Evolutionary conservation across 345 rosid species (phyloP).

Genomic region (Rhodamnia argentea): DNA sequence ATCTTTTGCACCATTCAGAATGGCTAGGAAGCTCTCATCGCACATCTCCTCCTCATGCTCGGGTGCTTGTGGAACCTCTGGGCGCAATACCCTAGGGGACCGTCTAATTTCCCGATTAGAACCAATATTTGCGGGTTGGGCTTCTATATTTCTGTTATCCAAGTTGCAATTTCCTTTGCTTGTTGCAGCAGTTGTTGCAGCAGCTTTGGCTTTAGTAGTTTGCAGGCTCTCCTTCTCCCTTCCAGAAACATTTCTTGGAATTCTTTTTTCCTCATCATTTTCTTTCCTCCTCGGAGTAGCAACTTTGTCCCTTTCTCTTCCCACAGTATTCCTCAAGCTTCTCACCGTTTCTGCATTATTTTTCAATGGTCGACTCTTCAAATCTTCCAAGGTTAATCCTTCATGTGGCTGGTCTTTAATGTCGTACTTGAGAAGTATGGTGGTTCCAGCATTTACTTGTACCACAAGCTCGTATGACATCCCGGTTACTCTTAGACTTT

Average conservation of each 20-base stretch:
- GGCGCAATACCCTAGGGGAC: neutral
- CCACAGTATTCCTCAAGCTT: neutral
- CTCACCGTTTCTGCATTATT: neutral
- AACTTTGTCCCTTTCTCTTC: neutral
- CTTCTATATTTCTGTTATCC: neutral
- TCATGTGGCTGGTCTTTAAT: neutral
- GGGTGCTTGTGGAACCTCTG: neutral
- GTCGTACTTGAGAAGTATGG: conserved; percentile 11
- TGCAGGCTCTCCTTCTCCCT: neutral
- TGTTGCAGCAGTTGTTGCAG: conserved; percentile 7
- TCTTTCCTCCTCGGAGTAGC: neutral
- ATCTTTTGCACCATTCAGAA: conserved; percentile 3
- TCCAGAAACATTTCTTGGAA: neutral
- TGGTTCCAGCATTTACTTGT: neutral
- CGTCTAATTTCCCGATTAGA: neutral
- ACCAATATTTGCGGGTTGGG: conserved; percentile 5
- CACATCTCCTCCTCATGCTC: neutral
- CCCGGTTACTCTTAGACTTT: conserved; percentile 18
- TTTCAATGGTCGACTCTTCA: neutral
- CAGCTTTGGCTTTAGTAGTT: conserved; percentile 2
- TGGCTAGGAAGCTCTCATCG: conserved; percentile 14
- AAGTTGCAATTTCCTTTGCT: neutral
- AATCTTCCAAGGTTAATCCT: neutral
- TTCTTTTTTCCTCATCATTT: neutral
- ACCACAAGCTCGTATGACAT: conserved; percentile 15